Percentiles rank a stretch among this genome's conserved stretches.
These are phyloP conservation scores for Cryoendolithus antarcticus DNA, from an alignment of 2,329 filamentous ascomycete species.

Conservation along the genomic window DNA sequence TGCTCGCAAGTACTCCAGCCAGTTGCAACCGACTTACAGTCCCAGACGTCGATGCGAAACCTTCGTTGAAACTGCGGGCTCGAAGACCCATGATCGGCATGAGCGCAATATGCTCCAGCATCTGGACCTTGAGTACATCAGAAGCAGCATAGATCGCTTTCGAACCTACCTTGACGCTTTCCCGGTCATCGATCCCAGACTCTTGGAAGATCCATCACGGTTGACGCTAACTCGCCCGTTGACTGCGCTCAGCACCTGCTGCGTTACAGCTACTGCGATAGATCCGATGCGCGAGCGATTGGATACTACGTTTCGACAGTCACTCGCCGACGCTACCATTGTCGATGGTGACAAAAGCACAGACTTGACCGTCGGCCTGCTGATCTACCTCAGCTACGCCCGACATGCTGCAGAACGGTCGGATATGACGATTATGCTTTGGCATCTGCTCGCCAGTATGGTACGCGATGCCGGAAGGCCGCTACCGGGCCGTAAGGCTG, in stretches of 20 bases:
- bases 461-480: constrained; percentile 17
- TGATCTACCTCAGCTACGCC: constrained; percentile 16
- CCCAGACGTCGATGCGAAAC: too few relatives aligned
- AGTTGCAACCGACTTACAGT: neutral
- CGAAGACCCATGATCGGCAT: too few relatives aligned
- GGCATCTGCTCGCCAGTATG: constrained; percentile 16
- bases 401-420: constrained; percentile 15
- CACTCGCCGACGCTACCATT: constrained; percentile 14
- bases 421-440: constrained; percentile 13
- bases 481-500: constrained; percentile 4
- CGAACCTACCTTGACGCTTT: constrained; percentile 10
- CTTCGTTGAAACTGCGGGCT: too few relatives aligned
- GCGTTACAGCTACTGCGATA: constrained; percentile 11
- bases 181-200: constrained; percentile 14
- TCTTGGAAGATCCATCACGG: constrained; percentile 5
- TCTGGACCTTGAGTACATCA: neutral
- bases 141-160: constrained; percentile 8
- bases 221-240: constrained; percentile 14
- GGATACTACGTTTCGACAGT: constrained; percentile 14
- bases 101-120: too few relatives aligned
- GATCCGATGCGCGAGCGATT: constrained; percentile 12
- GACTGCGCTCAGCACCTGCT: constrained; percentile 16
- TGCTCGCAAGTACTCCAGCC: constrained; percentile 6
- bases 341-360: constrained; percentile 14
- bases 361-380: constrained; percentile 15